These are phyloP conservation scores for Metarhizium brunneum DNA, from an alignment of 2,329 filamentous ascomycete species.

Conservation along the genomic window DNA sequence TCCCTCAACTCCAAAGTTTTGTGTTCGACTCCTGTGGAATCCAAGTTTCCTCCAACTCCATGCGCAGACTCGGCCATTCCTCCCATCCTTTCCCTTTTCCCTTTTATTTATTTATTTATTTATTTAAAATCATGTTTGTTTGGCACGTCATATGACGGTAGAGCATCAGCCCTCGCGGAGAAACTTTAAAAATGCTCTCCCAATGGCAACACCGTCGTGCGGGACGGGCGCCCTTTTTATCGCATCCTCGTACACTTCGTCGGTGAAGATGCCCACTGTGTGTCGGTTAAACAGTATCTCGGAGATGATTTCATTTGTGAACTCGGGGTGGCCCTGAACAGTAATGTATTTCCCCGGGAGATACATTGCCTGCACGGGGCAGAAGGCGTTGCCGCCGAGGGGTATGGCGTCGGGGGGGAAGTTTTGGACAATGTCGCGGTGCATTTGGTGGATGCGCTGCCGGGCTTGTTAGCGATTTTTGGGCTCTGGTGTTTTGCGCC, in stretches of 20 bases:
- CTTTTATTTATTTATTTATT: too few species aligned
- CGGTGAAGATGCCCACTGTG: slow-evolving; percentile 56
- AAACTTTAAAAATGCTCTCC: slow-evolving; percentile 67
- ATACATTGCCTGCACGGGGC: slow-evolving; percentile 34
- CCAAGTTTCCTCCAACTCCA: background rate
- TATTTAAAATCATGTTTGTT: background rate
- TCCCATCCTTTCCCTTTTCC: too few species aligned
- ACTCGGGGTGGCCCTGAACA: slow-evolving; percentile 41
- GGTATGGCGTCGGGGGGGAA: slow-evolving; percentile 29
- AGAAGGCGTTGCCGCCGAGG: slow-evolving; percentile 30
- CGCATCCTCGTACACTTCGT: slow-evolving; percentile 60
- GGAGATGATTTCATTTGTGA: slow-evolving; percentile 29
- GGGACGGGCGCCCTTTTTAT: slow-evolving; percentile 53
- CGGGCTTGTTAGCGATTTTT: background rate
- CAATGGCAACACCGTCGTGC: slow-evolving; percentile 75
- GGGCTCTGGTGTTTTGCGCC: background rate
- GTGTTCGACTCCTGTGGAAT: background rate
- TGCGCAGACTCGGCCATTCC: background rate
- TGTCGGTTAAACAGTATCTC: slow-evolving; percentile 42
- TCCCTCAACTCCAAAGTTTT: background rate
- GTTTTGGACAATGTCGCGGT: slow-evolving; percentile 33
- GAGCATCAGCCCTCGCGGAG: slow-evolving; percentile 43
- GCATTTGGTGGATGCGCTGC: slow-evolving; percentile 37
- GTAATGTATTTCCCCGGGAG: slow-evolving; percentile 27
- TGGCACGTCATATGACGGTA: background rate